phyloP scores from a whole-genome alignment of 768 basidiomycete genomes.

The Terana coerulea region DNA sequence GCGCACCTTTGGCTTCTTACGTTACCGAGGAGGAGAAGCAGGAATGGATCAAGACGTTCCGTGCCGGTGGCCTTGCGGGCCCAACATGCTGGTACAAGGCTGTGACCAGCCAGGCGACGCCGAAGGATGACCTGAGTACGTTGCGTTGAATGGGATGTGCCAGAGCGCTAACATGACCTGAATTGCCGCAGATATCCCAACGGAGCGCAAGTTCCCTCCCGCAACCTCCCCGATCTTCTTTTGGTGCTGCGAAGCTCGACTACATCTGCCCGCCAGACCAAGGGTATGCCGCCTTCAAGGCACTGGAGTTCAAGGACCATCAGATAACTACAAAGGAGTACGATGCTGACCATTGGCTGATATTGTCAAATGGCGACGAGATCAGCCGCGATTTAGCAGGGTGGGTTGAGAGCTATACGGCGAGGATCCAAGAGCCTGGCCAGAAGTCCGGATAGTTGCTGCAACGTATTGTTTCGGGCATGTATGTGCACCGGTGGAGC shows the following conservation, averaged over 20 bases:
- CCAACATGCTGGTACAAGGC: constrained; percentile 37
- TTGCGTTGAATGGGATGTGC: too few species aligned
- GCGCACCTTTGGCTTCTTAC: constrained; percentile 26
- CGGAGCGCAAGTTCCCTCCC: not conserved
- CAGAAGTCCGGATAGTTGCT: too few species aligned
- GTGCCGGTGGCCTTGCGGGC: constrained; percentile 29
- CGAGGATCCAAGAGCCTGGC: too few species aligned
- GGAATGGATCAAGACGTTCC: constrained; percentile 25
- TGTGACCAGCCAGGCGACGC: constrained; percentile 5
- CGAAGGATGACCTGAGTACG: not conserved
- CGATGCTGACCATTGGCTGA: constrained; percentile 10
- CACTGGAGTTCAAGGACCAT: constrained; percentile 1
- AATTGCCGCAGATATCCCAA: not conserved
- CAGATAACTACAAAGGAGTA: constrained; percentile 5
- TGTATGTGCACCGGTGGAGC: too few species aligned
- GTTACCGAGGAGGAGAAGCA: constrained; percentile 31
- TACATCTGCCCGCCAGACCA: not conserved
- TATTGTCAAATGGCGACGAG: constrained; percentile 8
- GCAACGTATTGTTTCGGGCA: too few species aligned
- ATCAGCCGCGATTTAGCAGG: constrained; percentile 1
- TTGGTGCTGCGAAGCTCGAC: constrained; percentile 4
- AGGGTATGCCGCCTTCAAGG: not conserved
- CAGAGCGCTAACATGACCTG: not conserved
- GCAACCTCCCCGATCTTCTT: constrained; percentile 3
- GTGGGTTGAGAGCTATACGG: constrained; percentile 12